Evolutionary conservation across 177 flowering plant species (phyloP).

Genomic region (Tripterygium wilfordii): DNA sequence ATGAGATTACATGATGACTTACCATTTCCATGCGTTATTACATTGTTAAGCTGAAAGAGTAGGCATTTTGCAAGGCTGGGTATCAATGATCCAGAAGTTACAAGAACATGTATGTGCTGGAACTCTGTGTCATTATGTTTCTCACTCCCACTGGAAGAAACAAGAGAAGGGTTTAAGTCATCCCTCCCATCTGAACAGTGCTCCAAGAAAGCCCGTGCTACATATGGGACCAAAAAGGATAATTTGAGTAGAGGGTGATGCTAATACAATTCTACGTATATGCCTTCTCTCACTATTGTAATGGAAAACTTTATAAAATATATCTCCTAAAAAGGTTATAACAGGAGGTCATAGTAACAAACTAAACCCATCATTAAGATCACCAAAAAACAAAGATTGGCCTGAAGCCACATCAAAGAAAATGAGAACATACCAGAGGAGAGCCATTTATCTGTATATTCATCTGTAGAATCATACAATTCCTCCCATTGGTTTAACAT

Average conservation of each 20-base stretch:
- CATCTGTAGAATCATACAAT: conserved; percentile 70
- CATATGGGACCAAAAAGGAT: conserved; percentile 16
- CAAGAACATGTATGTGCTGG: conserved; percentile 60
- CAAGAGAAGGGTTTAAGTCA: conserved; percentile 14
- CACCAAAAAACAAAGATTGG: no score
- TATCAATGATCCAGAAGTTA: conserved; percentile 88
- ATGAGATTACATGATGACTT: conserved; percentile 11
- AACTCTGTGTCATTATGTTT: conserved; percentile 15
- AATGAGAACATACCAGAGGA: conserved; percentile 68
- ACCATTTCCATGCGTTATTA: conserved; percentile 68
- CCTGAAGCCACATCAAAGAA: background rate
- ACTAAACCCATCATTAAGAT: background rate
- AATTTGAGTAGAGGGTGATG: background rate
- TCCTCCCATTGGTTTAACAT: conserved; percentile 50
- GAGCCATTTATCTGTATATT: conserved; percentile 84
- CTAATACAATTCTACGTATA: no score
- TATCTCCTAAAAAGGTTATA: no score
- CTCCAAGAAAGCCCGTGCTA: conserved; percentile 77
- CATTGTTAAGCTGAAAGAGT: conserved; percentile 67
- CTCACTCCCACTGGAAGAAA: conserved; percentile 17
- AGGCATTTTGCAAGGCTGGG: conserved; percentile 94
- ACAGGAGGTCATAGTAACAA: background rate
- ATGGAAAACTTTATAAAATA: no score
- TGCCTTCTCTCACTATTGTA: no score
- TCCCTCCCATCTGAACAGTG: conserved; percentile 42